Evolutionary conservation across 768 basidiomycete genomes (phyloP).

Genomic region (Phlebiopsis flavidoalba): DNA sequence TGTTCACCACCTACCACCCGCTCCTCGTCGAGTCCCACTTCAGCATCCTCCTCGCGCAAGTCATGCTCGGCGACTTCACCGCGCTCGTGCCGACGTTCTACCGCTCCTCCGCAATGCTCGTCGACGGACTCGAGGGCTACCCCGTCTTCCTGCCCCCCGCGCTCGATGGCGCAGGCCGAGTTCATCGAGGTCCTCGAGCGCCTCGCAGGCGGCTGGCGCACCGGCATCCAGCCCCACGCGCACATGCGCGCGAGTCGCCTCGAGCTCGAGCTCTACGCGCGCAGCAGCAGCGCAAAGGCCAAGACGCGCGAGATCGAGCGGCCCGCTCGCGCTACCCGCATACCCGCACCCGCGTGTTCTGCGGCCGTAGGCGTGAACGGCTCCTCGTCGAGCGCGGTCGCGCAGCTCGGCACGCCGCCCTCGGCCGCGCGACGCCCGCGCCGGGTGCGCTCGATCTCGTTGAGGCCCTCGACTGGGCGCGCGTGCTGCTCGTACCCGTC

Average conservation of each 20-base stretch:
- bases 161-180: conserved; percentile 88
- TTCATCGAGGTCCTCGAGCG: conserved; percentile 83
- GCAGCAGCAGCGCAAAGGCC: conserved; percentile 18
- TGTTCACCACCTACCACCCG: conserved; percentile 88
- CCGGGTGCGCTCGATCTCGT: conserved; percentile 35
- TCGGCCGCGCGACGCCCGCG: conserved; percentile 16
- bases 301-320: conserved; percentile 12
- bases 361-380: conserved; percentile 21
- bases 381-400: conserved; percentile 23
- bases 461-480: conserved; percentile 59
- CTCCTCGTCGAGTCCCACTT: conserved; percentile 85
- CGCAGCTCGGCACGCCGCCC: conserved; percentile 15
- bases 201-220: conserved; percentile 70
- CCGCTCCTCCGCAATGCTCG: conserved; percentile 55
- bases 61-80: conserved; percentile 75
- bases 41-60: conserved; percentile 65
- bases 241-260: conserved; percentile 33
- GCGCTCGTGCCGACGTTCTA: conserved; percentile 59
- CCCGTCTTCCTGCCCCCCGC: conserved; percentile 80
- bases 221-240: conserved; percentile 58
- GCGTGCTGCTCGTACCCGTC: conserved; percentile 72
- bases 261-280: conserved; percentile 35
- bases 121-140: conserved; percentile 84
- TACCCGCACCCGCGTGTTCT: conserved; percentile 17
- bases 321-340: conserved; percentile 15